Base-by-base conservation (phyloP, 2,329 filamentous ascomycete genomes). In the Ciborinia camelliae region DNA sequence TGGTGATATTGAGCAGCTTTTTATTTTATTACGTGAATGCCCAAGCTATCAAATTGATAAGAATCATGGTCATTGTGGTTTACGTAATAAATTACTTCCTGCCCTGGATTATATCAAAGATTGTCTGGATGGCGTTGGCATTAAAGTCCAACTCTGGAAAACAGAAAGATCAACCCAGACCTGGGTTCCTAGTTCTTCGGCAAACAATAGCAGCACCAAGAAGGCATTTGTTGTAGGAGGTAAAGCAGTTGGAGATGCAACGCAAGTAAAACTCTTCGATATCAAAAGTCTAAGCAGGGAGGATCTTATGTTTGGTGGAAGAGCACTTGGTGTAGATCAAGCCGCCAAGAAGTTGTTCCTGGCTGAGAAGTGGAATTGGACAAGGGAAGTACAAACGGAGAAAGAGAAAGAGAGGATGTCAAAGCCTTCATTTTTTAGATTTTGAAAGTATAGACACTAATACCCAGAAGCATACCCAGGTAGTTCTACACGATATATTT, bases 31-130 rank as follows among this genome's bases (percentile, higher is more conserved):
- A 28, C 82, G 85, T 45, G 86, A 91, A 75, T 86, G 84, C 58
- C 87, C 90, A 0, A 83, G 81, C 63, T 92, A 92, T 73, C 90
- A 92, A 74, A 83, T 92, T 66, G 89, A 93, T 75, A 83, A 82
- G 68, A 81, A 91, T 72, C 90, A 93, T 74, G 81, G 81, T 1
- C 89, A 92, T 74, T 93, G 90, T 72, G 90, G 90, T 1, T 79
- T 91, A 45, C 80, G 89, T 52, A 86, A 84, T 3, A 81, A 86
- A 23, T 75, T 92, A 4, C 77, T 90, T 47, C 87, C 89, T 9
- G 81, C 90, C 4, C 75, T 92, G 20, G 87, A 90, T 63, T 83
- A 86, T 62, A 77, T 92, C 37, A 81, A 85, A 65, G 75, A 79
- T n/a, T 82, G 86, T 77, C 75, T 87, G 4, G 80, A 81, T 52